Evolutionary conservation across 371 early-diverging fungal species (phyloP).

Genomic region (Batkoa obscura): DNA sequence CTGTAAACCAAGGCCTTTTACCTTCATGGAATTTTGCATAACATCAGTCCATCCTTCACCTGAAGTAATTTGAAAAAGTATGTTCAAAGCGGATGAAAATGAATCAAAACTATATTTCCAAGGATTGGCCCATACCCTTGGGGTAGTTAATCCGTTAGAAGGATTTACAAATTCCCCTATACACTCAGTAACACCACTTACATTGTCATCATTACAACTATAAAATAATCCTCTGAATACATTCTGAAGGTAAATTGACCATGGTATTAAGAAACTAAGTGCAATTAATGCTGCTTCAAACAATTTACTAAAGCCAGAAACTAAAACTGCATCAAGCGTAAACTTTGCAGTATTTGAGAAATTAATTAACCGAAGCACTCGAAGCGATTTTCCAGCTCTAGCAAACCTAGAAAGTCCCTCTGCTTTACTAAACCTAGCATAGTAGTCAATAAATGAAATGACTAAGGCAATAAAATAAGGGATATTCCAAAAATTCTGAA

Average conservation of each 20-base stretch:
- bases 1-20: slow-evolving; percentile 15
- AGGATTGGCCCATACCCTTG: slow-evolving; percentile 43
- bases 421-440: not conserved
- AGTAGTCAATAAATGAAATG: not conserved
- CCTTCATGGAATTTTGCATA: slow-evolving; percentile 27
- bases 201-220: slow-evolving; percentile 27
- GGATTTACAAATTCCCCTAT: slow-evolving; percentile 14
- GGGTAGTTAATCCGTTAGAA: slow-evolving; percentile 18
- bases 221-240: slow-evolving; percentile 34
- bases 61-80: slow-evolving; percentile 41
- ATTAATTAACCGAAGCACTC: slow-evolving; percentile 41
- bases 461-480: slow-evolving; percentile 43
- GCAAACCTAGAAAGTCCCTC: slow-evolving; percentile 31
- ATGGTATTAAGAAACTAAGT: slow-evolving; percentile 36
- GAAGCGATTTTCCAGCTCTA: slow-evolving; percentile 37
- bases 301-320: slow-evolving; percentile 30
- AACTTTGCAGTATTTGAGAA: slow-evolving; percentile 28
- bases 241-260: slow-evolving; percentile 43
- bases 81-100: slow-evolving; percentile 30
- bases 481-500: slow-evolving; percentile 37
- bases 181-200: slow-evolving; percentile 13
- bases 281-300: slow-evolving; percentile 33
- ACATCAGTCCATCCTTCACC: slow-evolving; percentile 57
- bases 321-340: slow-evolving; percentile 34
- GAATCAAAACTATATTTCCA: slow-evolving; percentile 44